phyloP scores from a whole-genome alignment of 768 basidiomycete species.

The Mycena crocata region DNA sequence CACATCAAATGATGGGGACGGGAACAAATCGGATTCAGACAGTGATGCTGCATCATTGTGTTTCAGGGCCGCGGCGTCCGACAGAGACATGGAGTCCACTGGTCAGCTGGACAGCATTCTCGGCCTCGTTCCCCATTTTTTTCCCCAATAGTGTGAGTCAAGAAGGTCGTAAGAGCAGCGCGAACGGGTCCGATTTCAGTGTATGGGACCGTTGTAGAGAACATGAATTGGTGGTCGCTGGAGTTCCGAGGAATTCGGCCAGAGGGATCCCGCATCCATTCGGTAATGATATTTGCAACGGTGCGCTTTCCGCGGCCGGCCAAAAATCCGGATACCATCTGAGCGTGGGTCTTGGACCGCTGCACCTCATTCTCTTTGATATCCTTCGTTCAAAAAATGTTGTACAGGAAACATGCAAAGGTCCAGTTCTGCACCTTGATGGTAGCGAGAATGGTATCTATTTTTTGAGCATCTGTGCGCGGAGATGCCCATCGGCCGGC shows the following conservation, averaged over 20 bases:
- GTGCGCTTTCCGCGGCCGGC: not conserved
- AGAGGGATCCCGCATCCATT: constrained; percentile 11
- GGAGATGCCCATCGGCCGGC: not conserved
- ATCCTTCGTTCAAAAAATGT: not conserved
- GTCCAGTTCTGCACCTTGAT: constrained; percentile 11
- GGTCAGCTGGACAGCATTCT: constrained; percentile 5
- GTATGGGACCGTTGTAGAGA: constrained; percentile 2
- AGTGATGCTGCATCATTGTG: too few relatives aligned
- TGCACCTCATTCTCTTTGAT: not conserved
- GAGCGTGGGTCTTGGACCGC: not conserved
- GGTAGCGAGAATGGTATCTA: not conserved
- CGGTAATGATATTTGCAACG: not conserved
- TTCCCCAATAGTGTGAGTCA: constrained; percentile 6
- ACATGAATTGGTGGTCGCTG: not conserved
- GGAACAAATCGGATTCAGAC: too few relatives aligned
- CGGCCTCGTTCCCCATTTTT: constrained; percentile 11
- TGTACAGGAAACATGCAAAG: constrained; percentile 12
- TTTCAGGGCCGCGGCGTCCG: not conserved
- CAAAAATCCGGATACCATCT: constrained; percentile 16
- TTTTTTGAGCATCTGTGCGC: constrained; percentile 10
- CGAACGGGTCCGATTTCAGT: constrained; percentile 11
- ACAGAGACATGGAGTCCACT: constrained; percentile 14
- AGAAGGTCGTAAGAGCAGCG: constrained; percentile 9
- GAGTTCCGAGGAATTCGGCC: constrained; percentile 3
- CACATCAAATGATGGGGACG: too few relatives aligned